Percentiles rank a stretch among this genome's conserved stretches.
Conservation (phyloP, 192 early-diverging fungal species). For the Coemansia sp. region DNA sequence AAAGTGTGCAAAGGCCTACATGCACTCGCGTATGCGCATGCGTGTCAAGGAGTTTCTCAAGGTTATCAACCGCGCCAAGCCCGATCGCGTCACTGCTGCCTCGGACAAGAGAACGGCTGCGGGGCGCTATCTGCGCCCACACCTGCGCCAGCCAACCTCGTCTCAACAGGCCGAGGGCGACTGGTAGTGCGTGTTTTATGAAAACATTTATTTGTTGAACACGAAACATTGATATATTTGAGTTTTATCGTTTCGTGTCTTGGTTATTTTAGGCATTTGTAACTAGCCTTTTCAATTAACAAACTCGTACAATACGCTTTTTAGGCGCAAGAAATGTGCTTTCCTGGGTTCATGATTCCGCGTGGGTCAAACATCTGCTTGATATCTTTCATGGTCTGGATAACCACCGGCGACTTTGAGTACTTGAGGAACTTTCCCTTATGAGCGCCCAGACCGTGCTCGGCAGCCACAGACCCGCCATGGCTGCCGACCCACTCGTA, state of each 20-base stretch:
- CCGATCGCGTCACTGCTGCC: constrained; percentile 65
- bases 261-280: neutral
- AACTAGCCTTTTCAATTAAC: constrained; percentile 10
- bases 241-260: too few species aligned
- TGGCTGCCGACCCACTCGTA: constrained; percentile 79
- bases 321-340: constrained; percentile 54
- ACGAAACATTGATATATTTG: neutral
- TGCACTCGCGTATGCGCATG: constrained; percentile 97
- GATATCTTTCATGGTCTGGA: constrained; percentile 80
- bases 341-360: constrained; percentile 89
- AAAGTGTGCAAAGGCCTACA: constrained; percentile 98
- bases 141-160: constrained; percentile 49
- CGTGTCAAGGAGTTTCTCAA: constrained; percentile 95
- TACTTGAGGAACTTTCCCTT: constrained; percentile 75
- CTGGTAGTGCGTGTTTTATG: constrained; percentile 14
- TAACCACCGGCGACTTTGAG: constrained; percentile 81
- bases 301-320: constrained; percentile 4
- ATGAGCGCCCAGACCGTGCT: constrained; percentile 84
- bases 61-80: constrained; percentile 98
- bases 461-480: constrained; percentile 74
- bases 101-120: constrained; percentile 74
- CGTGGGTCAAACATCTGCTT: constrained; percentile 90
- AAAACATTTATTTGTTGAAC: neutral
- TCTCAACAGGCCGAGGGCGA: constrained; percentile 43
- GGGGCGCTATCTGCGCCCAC: constrained; percentile 56